phyloP scores from a whole-genome alignment of 2,329 filamentous ascomycete species.

The Boeremia lycopersici region DNA sequence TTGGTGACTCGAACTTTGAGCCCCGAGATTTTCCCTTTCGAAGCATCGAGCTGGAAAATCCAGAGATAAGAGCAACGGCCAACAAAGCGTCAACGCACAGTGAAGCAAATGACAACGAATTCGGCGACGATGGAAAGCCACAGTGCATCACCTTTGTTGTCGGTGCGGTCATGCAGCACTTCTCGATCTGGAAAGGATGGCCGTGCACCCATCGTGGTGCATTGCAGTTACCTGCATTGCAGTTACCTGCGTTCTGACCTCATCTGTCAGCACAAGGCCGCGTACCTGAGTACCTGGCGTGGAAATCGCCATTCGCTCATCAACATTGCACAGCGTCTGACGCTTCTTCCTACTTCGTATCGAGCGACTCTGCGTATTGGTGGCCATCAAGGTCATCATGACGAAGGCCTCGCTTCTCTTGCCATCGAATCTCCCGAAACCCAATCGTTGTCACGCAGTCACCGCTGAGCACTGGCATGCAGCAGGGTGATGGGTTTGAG shows the following conservation, averaged over 20 bases:
- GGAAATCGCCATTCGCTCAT: neutral
- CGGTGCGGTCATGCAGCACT: constrained; percentile 22
- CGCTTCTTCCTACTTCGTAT: neutral
- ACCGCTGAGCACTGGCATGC: constrained; percentile 12
- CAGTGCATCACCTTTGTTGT: constrained; percentile 15
- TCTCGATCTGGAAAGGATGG: constrained; percentile 10
- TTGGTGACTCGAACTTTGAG: constrained; percentile 34
- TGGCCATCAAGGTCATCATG: neutral
- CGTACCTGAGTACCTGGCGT: constrained; percentile 33
- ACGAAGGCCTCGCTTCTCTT: neutral
- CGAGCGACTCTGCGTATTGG: too few relatives aligned
- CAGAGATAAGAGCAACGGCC: constrained; percentile 24
- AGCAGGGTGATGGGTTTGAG: constrained; percentile 8
- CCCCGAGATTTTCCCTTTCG: constrained; percentile 10
- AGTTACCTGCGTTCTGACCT: constrained; percentile 16
- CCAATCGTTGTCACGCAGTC: neutral
- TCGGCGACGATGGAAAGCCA: constrained; percentile 18
- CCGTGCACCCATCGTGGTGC: constrained; percentile 21
- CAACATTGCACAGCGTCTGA: constrained; percentile 16
- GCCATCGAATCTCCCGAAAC: too few relatives aligned
- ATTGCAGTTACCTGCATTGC: constrained; percentile 2
- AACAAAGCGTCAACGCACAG: constrained; percentile 16
- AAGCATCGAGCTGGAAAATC: constrained; percentile 23
- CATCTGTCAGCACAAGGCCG: constrained; percentile 13
- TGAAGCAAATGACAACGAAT: constrained; percentile 14